phyloP scores from a whole-genome alignment of 78 protist genomes.

The Dictyostelium firmibasis region DNA sequence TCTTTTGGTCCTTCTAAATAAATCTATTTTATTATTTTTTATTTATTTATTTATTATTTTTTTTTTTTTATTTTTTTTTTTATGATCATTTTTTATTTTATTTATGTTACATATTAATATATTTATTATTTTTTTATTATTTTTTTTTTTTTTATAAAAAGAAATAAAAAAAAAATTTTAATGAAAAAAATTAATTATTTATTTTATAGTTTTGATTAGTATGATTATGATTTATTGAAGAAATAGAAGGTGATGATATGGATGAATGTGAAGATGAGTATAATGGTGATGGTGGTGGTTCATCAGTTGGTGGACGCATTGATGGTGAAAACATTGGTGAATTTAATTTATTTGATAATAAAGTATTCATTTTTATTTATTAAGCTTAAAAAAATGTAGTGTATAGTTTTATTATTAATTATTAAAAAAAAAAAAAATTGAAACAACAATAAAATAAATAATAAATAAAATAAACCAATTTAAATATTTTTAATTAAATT shows the following conservation, averaged over 20 bases:
- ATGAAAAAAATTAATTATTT: background rate
- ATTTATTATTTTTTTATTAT: too few species aligned
- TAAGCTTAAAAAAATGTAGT: background rate
- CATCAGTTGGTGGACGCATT: slow-evolving; percentile 6
- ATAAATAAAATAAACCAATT: too few species aligned
- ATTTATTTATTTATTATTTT: background rate
- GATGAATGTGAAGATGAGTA: background rate
- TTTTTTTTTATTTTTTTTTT: background rate
- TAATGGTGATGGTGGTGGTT: slow-evolving; percentile 58
- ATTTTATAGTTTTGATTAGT: background rate
- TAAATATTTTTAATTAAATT: too few species aligned
- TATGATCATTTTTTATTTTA: background rate
- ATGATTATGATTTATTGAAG: background rate
- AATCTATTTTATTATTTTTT: background rate
- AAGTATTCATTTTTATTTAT: background rate
- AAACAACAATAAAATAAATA: too few species aligned
- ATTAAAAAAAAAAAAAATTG: too few species aligned
- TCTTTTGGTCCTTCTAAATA: slow-evolving; percentile 66
- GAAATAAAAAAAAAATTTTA: too few species aligned
- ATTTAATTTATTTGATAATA: background rate
- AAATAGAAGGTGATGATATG: background rate
- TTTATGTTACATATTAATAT: too few species aligned
- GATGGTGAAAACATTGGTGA: slow-evolving; percentile 63
- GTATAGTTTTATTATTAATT: background rate
- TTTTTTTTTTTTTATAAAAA: too few species aligned